These are phyloP conservation scores for Spiraea crenata DNA, from an alignment of 331 rosid genomes.

Conservation along the genomic window DNA sequence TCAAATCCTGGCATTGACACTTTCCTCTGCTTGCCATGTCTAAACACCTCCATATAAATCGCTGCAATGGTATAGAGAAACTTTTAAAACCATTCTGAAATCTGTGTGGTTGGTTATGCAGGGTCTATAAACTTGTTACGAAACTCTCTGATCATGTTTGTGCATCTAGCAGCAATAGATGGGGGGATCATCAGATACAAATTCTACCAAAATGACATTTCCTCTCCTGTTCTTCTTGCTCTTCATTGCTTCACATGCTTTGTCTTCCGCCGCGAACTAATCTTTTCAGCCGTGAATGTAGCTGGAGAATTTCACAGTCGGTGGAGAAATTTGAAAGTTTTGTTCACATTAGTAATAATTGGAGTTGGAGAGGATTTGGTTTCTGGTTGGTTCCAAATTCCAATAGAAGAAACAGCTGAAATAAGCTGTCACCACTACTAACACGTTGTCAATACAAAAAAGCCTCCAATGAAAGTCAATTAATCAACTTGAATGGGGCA, in stretches of 20 bases:
- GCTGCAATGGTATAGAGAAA: constrained; percentile 32
- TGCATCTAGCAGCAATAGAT: no score
- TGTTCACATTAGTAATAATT: background rate
- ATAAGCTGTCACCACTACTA: background rate
- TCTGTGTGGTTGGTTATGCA: background rate
- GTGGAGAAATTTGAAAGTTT: background rate
- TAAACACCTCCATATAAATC: constrained; percentile 57
- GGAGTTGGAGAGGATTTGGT: no score
- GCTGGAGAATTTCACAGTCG: no score
- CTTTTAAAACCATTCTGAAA: no score
- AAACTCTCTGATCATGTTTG: background rate
- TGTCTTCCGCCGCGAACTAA: constrained; percentile 3
- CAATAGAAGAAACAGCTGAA: background rate
- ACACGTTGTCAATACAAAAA: background rate
- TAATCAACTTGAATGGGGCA: background rate
- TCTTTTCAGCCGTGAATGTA: background rate
- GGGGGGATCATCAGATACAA: constrained; percentile 25
- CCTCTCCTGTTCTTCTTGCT: constrained; percentile 31
- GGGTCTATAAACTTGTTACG: background rate
- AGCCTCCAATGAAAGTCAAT: background rate
- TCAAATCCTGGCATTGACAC: constrained; percentile 51
- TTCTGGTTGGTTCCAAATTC: no score
- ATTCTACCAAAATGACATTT: constrained; percentile 21
- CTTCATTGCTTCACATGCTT: constrained; percentile 25
- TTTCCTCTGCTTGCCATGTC: constrained; percentile 47